Evolutionary conservation across 768 basidiomycete species (phyloP), one percentile per base, ranked within the genome.

Genomic region (Mycena pura): DNA sequence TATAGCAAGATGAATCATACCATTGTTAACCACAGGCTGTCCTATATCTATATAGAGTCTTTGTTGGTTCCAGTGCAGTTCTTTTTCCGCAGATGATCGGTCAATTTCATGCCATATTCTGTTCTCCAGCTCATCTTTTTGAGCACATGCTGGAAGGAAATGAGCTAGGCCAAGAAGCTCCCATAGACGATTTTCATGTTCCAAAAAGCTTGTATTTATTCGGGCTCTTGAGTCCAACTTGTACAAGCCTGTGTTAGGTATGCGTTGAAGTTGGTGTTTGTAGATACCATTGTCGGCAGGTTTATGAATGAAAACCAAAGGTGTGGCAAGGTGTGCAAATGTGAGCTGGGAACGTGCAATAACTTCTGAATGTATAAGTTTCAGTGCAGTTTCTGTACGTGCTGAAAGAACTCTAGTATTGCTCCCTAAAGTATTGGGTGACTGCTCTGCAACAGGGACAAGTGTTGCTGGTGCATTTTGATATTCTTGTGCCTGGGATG

Each of bases 251-350:
- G 36, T 21, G 13, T 57, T 57, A 3, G 27, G 44, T 5, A 39
- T 21, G 21, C 36, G 24, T 0, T 49, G 38, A 3, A 22, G 10
- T 25, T 46, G 47, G 13, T 29, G 59, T 21, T 32, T n/a, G 25
- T 52, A 70, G 10, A 52, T 39, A 9, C 53, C 65, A 32, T 44
- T 34, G 3, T 43, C 34, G 15, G 43, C 10, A 8, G 69, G 69
- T 8, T 62, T 31, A 24, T 66, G 60, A 6, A 61, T 32, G 50
- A 70, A 69, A 1, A 56, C 44, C 0, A 70, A 61, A 10, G 68
- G 68, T 1, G 19, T 51, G 17, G 32, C 32, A 2, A 50, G 22
- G 11, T 40, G 29, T 2, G 21, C 17, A 40, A 21, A 8, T 15
- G 25, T 21, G 5, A 19, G 4, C 6, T 3, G 7, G 15, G 25